These are phyloP conservation scores for Rhododendron griersonianum DNA, from an alignment of 148 eudicot species.

Conservation along the genomic window DNA sequence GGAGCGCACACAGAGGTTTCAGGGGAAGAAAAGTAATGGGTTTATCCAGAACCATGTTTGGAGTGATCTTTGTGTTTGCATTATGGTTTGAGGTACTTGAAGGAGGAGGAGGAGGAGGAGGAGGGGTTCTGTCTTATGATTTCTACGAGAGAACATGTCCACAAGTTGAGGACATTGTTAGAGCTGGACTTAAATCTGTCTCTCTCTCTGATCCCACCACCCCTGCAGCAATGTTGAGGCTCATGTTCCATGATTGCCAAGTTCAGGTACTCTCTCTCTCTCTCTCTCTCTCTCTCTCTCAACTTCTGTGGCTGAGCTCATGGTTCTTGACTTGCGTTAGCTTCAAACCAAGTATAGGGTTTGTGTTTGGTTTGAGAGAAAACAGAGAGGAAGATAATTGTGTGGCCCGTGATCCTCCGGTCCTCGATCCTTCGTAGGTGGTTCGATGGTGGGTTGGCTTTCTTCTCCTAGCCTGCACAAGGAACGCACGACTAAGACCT, in stretches of 20 bases:
- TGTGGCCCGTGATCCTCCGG: no score
- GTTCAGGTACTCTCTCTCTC: conserved; percentile 40
- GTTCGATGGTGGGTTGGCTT: no score
- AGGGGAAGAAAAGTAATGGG: background rate
- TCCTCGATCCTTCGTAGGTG: no score
- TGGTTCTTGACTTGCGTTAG: background rate
- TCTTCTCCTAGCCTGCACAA: no score
- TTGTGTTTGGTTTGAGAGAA: background rate
- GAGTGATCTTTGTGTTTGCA: background rate
- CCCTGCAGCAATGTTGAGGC: conserved; percentile 44
- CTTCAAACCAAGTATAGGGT: background rate
- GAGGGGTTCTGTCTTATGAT: conserved; percentile 18
- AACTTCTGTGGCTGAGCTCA: background rate
- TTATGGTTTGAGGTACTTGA: background rate
- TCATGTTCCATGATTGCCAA: conserved; percentile 68
- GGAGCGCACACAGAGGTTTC: background rate
- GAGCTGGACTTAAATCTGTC: conserved; percentile 24
- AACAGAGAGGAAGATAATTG: background rate
- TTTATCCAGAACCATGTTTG: background rate
- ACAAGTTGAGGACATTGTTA: conserved; percentile 38
- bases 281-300: conserved; percentile 4
- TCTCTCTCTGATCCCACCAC: conserved; percentile 37
- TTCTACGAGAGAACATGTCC: conserved; percentile 45
- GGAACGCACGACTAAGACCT: no score
- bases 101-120: background rate